Conservation (phyloP, 1,284 basidiomycete species). For the Leccinum pachyderme region DNA sequence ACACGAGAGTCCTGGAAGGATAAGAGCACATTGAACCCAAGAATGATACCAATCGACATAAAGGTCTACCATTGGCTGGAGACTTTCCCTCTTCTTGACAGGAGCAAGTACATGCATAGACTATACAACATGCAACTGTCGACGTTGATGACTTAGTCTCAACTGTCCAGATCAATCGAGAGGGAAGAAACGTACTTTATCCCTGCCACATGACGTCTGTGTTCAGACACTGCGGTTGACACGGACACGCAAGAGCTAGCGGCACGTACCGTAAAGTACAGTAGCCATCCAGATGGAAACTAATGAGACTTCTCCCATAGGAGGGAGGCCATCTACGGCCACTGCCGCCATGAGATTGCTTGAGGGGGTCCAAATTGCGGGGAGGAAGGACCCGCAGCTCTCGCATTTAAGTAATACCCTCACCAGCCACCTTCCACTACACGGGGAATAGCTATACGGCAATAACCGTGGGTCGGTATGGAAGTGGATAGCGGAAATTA, state of each 20-base stretch:
- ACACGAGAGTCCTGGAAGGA: conserved; percentile 10
- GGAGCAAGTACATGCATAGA: conserved; percentile 19
- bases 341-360: conserved; percentile 7
- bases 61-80: conserved; percentile 9
- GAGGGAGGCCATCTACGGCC: conserved; percentile 2
- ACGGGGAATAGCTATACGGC: not conserved
- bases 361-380: not conserved
- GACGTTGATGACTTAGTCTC: not conserved
- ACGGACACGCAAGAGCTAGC: not conserved
- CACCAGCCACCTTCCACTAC: not conserved
- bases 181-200: conserved; percentile 8
- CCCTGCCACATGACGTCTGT: not conserved
- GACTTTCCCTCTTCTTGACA: conserved; percentile 1
- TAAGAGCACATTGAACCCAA: not conserved
- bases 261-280: conserved; percentile 15
- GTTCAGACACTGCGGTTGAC: not conserved
- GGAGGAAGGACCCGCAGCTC: not conserved
- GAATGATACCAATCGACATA: not conserved
- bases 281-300: conserved; percentile 21
- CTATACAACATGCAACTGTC: conserved; percentile 14
- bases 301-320: conserved; percentile 15
- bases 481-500: not conserved
- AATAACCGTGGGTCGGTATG: not conserved
- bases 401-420: conserved; percentile 5
- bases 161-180: not conserved